These are phyloP conservation scores for Pythium utonaiense DNA, from an alignment of 352 stramenopile species.

Conservation along the genomic window DNA sequence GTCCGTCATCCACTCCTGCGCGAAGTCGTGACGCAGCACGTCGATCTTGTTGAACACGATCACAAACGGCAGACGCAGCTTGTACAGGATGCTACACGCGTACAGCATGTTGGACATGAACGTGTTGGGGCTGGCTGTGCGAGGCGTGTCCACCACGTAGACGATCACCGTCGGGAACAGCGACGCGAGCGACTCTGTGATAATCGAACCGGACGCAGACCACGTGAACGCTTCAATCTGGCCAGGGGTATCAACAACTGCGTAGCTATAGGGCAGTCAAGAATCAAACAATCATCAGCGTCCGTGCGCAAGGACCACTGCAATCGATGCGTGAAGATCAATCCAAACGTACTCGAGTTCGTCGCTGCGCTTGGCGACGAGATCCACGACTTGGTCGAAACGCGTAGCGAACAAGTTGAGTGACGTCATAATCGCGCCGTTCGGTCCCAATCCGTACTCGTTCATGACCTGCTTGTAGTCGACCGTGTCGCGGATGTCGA, in stretches of 20 bases:
- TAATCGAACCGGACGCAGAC: constrained; percentile 97
- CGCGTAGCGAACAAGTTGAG: constrained; percentile 99
- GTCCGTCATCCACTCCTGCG: constrained; percentile 98
- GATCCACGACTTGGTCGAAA: constrained; percentile 97
- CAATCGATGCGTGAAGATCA: constrained; percentile 56
- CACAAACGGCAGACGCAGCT: constrained; percentile 96
- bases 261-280: constrained; percentile 83
- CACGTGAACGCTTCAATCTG: constrained; percentile 99
- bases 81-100: constrained; percentile 98
- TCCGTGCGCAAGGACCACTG: neutral
- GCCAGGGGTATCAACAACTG: constrained; percentile 97
- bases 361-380: constrained; percentile 88
- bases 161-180: constrained; percentile 97
- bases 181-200: constrained; percentile 95
- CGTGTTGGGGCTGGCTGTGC: constrained; percentile 94
- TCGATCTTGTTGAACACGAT: constrained; percentile 99
- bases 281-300: neutral
- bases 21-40: constrained; percentile 93
- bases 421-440: constrained; percentile 98
- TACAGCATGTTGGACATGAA: constrained; percentile 99
- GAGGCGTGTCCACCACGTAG: constrained; percentile 98
- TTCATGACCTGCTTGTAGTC: constrained; percentile 99
- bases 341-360: constrained; percentile 83
- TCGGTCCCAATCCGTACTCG: constrained; percentile 97
- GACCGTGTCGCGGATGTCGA: constrained; percentile 99